These are phyloP conservation scores for Oryza brachyantha DNA, from an alignment of 176 grass and related monocot genomes.

Conservation along the genomic window DNA sequence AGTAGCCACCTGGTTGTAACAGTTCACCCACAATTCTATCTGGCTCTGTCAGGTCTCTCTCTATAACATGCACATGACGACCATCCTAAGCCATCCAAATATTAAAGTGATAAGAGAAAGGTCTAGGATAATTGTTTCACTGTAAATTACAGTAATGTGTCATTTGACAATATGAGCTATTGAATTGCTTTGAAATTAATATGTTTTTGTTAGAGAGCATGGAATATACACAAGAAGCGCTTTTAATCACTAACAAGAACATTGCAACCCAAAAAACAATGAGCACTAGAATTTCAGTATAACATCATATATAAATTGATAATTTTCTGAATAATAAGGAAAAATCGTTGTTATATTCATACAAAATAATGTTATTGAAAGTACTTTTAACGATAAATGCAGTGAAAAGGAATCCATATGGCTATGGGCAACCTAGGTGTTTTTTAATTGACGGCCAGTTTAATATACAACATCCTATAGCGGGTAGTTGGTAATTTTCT, in stretches of 20 bases:
- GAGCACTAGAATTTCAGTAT: not conserved
- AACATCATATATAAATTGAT: too few relatives aligned
- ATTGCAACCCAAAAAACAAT: not conserved
- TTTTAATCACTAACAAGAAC: not conserved
- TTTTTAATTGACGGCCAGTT: not conserved
- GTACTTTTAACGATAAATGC: not conserved
- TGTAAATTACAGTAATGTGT: not conserved
- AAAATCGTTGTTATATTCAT: not conserved
- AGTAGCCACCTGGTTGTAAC: slow-evolving; percentile 89
- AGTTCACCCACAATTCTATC: slow-evolving; percentile 98
- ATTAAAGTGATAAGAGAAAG: slow-evolving; percentile 27
- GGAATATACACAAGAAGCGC: not conserved
- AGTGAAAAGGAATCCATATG: not conserved
- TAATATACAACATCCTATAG: not conserved
- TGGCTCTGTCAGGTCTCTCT: slow-evolving; percentile 92
- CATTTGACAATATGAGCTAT: not conserved
- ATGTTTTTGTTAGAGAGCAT: not conserved
- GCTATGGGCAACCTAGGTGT: not conserved
- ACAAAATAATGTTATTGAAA: not conserved
- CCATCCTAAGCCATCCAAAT: slow-evolving; percentile 60
- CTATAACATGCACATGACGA: slow-evolving; percentile 82
- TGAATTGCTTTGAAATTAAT: not conserved
- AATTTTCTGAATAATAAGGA: not conserved
- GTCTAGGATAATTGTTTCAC: not conserved
- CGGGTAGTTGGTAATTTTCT: not conserved